Evolutionary conservation across 805 yeast species (phyloP).

Genomic region (Tetrapisispora arboricola): DNA sequence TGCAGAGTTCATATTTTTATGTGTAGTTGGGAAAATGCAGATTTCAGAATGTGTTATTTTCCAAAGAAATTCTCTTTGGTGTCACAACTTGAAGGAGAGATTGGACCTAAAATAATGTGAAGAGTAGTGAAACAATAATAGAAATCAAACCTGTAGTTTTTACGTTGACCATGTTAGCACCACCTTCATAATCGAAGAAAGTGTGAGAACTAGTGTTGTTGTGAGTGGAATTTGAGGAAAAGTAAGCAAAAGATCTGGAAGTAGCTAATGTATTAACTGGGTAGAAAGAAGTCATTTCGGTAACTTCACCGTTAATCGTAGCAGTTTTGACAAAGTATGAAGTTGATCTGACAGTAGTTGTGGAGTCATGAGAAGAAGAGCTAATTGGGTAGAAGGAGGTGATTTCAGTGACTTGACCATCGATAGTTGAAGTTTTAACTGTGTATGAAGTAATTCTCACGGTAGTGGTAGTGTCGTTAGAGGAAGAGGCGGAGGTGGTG

Average conservation of each 20-base stretch:
- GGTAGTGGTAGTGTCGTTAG: background rate
- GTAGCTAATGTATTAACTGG: conserved; percentile 11
- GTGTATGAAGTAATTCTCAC: background rate
- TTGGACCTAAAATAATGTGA: background rate
- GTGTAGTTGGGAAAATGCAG: background rate
- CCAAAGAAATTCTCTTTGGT: too few relatives aligned
- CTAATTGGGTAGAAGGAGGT: too few relatives aligned
- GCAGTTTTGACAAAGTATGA: background rate
- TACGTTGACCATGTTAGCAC: conserved; percentile 9
- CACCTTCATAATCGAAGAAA: conserved; percentile 9
- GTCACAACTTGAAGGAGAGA: background rate
- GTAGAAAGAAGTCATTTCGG: conserved; percentile 10
- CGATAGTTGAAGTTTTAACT: conserved; percentile 1
- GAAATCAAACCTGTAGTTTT: conserved; percentile 8
- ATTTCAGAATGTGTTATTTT: too few relatives aligned
- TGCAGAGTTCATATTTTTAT: too few relatives aligned
- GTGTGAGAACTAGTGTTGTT: background rate
- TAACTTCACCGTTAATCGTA: conserved; percentile 3
- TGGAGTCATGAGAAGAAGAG: background rate
- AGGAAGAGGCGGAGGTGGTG: background rate
- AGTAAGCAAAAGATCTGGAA: background rate
- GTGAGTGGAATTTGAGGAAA: conserved; percentile 1
- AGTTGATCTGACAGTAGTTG: background rate
- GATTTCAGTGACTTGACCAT: conserved; percentile 9
- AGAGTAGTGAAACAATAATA: background rate